Evolutionary conservation across 2,329 filamentous ascomycete species (phyloP), one percentile per base, ranked within the genome.

Genomic region (Cytospora chrysosperma): DNA sequence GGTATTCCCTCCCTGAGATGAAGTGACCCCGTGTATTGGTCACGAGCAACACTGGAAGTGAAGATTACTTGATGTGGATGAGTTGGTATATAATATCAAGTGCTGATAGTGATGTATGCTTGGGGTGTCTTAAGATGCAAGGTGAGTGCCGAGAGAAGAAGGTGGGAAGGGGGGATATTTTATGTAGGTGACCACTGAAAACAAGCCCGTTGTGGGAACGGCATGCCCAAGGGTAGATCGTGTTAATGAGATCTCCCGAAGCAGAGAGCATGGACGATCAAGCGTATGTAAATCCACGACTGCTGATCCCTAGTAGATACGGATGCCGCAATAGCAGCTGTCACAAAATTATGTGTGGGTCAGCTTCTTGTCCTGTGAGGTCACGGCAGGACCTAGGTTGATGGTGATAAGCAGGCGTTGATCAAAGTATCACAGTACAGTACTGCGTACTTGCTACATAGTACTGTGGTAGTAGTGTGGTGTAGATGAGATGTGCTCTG

Each of bases 311-410:
- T 77, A 78, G 73, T 77, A 78, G 73, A 70, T 56, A 58, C 47
- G 68, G 68, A 72, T 75, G 72, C 76, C 74, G 77, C 72, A 65
- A 74, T 73, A 76, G 74, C 75, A 80, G 76, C 77, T 82, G 80
- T 83, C 80, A 82, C 80, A 82, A n/a, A 81, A 82, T 80, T 81
- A 75, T 75, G 75, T 75, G 80, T 82, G 81, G 81, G 79, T 78
- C 80, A 63, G 66, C 69, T 68, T 67, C 67, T 68, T 70, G 65
- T 62, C 54, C 62, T 56, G 60, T 64, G 59, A 65, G 68, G 67
- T 63, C 62, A 70, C 75, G 73, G 73, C 73, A 75, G 51, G 74
- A 73, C 70, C 76, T 78, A 75, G 75, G 75, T 77, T 74, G 73
- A 76, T 64, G 68, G 68, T 64, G 68, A 70, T 68, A 63, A 67